Evolutionary conservation across 345 rosid species (phyloP), one percentile per base, ranked within the genome.

Genomic region (Murraya paniculata): DNA sequence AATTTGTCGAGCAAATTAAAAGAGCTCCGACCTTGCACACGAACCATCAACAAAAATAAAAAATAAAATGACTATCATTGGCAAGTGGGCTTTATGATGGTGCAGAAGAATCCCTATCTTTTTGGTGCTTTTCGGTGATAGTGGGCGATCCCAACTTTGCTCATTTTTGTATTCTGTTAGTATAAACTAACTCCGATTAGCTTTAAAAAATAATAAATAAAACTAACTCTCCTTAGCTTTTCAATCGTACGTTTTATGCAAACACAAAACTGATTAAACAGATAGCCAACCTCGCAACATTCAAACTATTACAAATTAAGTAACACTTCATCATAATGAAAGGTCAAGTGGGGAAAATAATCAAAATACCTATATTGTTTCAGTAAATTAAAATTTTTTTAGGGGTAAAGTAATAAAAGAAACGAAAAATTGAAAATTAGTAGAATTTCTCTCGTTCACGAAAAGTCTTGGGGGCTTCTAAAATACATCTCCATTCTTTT

Each of bases 11-110:
- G 27, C 81, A 81, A 45, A 45, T 45, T 45, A 45, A 68, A 61
- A 60, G 38, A 11, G 30, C n/a, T 67, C 30, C 19, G 64, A 61
- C 48, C 77, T 82, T 74, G 61, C 71, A 70, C 67, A 68, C 57
- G 58, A 82, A 71, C 90, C 81, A 78, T 81, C 68, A 35, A 75
- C 64, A 81, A 83, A 41, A 66, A 31, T 27, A 78, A 78, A 79
- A 3, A 53, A 16, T 36, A 45, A 11, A 41, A 41, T 10, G 3
- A 45, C 50, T 3, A 30, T 8, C 38, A 59, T 55, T 11, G 41
- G 22, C 75, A 69, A 85, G 88, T 84, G 88, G 90, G 69, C 5
- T 53, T 53, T 4, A 1, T 53, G 57, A 58, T 45, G 45, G 72
- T 64, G 80, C 78, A 78, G 18, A 41, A 45, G 70, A 85, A 81